Conservation (phyloP, 306 rosid species). For the Parietaria judaica region DNA sequence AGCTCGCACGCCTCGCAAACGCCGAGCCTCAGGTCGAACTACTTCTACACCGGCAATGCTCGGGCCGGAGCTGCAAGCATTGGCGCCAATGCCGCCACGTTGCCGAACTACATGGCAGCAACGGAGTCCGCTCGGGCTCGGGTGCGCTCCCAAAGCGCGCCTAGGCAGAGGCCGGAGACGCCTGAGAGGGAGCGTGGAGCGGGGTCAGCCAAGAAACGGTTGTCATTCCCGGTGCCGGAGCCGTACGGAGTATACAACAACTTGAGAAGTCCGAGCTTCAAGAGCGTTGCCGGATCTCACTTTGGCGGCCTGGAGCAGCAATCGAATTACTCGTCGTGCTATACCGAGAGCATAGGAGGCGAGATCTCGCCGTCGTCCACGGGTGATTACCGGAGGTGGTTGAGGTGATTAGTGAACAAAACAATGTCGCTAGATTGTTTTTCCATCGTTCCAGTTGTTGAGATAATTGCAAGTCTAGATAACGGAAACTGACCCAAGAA, state of each 20-base stretch:
- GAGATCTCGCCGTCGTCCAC: constrained; percentile 92
- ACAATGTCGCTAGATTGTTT: no score
- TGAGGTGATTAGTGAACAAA: constrained; percentile 40
- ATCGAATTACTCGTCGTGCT: constrained; percentile 92
- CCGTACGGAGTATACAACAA: constrained; percentile 44
- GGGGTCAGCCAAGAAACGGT: constrained; percentile 84
- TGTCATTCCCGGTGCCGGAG: constrained; percentile 80
- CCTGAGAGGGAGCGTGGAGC: constrained; percentile 80
- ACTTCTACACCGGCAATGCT: constrained; percentile 48
- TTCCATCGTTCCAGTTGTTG: constrained; percentile 13
- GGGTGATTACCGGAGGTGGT: constrained; percentile 75
- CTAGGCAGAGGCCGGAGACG: constrained; percentile 79
- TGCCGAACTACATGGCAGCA: constrained; percentile 97
- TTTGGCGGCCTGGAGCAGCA: constrained; percentile 70
- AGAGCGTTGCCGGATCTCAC: constrained; percentile 56
- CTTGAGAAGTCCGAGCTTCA: constrained; percentile 87
- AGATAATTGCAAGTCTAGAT: constrained; percentile 19
- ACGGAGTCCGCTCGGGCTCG: constrained; percentile 96
- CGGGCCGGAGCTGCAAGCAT: constrained; percentile 15
- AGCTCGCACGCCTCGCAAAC: constrained; percentile 60
- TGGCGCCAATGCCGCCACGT: constrained; percentile 29
- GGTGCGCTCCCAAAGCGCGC: constrained; percentile 84
- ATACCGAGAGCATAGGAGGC: constrained; percentile 76
- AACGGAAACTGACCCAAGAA: constrained; percentile 8
- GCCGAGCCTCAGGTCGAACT: constrained; percentile 80